phyloP scores from a whole-genome alignment of 345 rosid species.

The Salix koriyanagi region DNA sequence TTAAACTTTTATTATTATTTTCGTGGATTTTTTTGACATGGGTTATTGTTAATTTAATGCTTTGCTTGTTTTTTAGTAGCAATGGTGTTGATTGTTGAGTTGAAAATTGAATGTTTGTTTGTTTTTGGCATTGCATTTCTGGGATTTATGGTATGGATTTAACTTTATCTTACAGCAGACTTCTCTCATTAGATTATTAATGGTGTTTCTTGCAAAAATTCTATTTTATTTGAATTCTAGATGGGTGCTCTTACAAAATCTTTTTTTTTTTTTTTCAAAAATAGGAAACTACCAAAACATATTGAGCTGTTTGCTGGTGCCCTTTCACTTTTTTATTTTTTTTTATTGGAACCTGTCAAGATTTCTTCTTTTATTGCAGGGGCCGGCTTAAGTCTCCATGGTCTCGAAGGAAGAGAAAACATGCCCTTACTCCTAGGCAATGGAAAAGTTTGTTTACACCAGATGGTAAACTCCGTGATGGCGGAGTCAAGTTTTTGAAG shows the following conservation, averaged over 20 bases:
- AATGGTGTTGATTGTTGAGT: neutral
- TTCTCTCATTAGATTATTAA: neutral
- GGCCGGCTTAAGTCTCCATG: conserved; percentile 76
- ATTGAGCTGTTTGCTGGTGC: neutral
- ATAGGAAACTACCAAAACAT: too few relatives aligned
- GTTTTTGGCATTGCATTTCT: neutral
- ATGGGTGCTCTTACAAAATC: neutral
- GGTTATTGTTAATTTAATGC: neutral
- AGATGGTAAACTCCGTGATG: conserved; percentile 71
- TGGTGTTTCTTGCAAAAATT: neutral
- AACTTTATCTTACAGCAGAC: neutral
- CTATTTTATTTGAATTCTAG: neutral
- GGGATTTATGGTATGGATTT: neutral
- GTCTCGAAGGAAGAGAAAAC: conserved; percentile 75
- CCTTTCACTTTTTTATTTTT: neutral
- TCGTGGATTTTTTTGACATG: neutral
- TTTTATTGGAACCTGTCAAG: neutral
- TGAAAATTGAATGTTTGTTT: neutral
- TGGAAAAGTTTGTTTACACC: conserved; percentile 70
- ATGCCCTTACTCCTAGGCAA: conserved; percentile 59
- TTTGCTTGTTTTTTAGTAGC: neutral
- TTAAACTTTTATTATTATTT: neutral
- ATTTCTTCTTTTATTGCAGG: conserved; percentile 33
- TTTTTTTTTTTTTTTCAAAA: too few relatives aligned
- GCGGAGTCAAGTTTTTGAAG: conserved; percentile 74